A percentile compares a stretch with the other conserved stretches of the same genome.
These are phyloP conservation scores for Ophiosphaerella herpotricha DNA, from an alignment of 2,329 filamentous ascomycete genomes.

Conservation along the genomic window DNA sequence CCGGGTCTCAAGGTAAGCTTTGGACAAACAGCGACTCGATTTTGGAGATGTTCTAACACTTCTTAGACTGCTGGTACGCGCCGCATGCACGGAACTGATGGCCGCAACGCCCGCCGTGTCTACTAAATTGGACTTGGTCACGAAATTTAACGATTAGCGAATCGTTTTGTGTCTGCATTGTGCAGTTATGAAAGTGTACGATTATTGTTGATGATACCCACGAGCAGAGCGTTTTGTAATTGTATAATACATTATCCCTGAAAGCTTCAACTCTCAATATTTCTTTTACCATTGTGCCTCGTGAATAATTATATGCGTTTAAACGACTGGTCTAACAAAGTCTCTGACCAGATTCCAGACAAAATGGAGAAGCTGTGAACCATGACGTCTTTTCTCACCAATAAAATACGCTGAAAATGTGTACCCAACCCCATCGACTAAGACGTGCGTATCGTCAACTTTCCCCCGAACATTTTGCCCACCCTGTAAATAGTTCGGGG, in stretches of 20 bases:
- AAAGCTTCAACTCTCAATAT: too few relatives aligned
- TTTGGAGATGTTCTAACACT: constrained; percentile 3
- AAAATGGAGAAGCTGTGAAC: too few relatives aligned
- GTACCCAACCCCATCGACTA: background rate
- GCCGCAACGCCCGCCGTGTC: constrained; percentile 55
- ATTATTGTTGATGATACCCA: constrained; percentile 22
- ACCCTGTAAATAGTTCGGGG: constrained; percentile 27
- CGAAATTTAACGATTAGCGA: background rate
- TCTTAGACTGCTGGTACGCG: constrained; percentile 71
- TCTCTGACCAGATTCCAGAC: too few relatives aligned
- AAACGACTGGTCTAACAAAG: too few relatives aligned
- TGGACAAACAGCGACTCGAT: background rate
- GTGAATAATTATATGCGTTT: too few relatives aligned
- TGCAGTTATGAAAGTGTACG: constrained; percentile 10
- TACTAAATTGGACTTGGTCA: constrained; percentile 19
- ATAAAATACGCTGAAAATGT: too few relatives aligned
- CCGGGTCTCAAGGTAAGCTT: constrained; percentile 69
- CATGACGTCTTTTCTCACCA: too few relatives aligned
- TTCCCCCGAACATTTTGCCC: constrained; percentile 23
- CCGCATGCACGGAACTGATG: constrained; percentile 75
- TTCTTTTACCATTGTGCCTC: too few relatives aligned
- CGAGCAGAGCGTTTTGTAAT: constrained; percentile 13
- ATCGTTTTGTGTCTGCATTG: constrained; percentile 5
- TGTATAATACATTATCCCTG: background rate
- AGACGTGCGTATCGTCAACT: constrained; percentile 15